Conservation (phyloP, 1,284 basidiomycete genomes). For the Microbotryomycetes sp. region DNA sequence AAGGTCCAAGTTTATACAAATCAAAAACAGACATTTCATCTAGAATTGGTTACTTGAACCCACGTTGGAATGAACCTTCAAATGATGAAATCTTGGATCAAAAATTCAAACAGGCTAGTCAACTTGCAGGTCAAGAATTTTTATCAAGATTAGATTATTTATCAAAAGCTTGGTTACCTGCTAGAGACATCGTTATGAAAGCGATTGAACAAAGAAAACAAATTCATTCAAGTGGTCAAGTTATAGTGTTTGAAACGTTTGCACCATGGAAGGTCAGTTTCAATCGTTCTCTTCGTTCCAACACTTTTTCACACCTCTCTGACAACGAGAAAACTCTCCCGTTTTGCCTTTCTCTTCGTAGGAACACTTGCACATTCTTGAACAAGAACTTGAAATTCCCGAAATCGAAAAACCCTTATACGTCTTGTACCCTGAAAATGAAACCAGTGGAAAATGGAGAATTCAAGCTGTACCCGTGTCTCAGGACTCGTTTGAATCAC, state of each 20-base stretch:
- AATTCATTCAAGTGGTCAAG: constrained; percentile 64
- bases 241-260: constrained; percentile 75
- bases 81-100: constrained; percentile 65
- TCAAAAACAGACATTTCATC: constrained; percentile 72
- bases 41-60: constrained; percentile 72
- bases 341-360: constrained; percentile 45
- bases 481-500: constrained; percentile 77
- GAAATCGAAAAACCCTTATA: constrained; percentile 61
- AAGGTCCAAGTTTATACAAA: constrained; percentile 54
- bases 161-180: constrained; percentile 84
- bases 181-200: constrained; percentile 68
- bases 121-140: constrained; percentile 81
- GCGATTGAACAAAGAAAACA: constrained; percentile 59
- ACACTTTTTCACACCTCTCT: not conserved
- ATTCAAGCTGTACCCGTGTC: constrained; percentile 84
- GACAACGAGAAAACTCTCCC: constrained; percentile 7
- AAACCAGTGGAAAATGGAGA: constrained; percentile 72
- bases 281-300: not conserved
- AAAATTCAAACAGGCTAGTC: constrained; percentile 72
- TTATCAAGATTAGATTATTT: constrained; percentile 73
- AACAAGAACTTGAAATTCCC: constrained; percentile 52
- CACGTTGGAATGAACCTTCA: constrained; percentile 77
- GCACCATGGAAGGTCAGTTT: constrained; percentile 76
- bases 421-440: constrained; percentile 79
- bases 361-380: constrained; percentile 89